Base-by-base conservation (phyloP, 2,329 filamentous ascomycete genomes). In the Grosmannia penicillata region DNA sequence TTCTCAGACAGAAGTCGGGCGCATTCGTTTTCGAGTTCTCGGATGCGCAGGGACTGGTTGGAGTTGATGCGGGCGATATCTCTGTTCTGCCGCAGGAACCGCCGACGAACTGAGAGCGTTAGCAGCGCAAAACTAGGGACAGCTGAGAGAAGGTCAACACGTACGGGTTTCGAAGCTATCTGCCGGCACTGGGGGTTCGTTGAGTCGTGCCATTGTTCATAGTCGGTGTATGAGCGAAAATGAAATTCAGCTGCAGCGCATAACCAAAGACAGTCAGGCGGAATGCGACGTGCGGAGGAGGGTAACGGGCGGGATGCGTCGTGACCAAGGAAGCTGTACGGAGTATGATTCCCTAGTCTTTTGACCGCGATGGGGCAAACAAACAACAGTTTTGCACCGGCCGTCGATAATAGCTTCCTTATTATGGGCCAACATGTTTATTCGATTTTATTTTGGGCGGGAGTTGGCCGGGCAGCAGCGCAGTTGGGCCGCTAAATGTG, bases 11-110 rank as follows among this genome's bases (percentile, higher is more conserved):
- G 65, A 46, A 87, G 69, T 35, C 76, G 74, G 29, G 79, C 75
- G 45, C 74, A 77, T 56, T 93, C 82, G 52, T 77, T 74, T 52
- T 89, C 82, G 42, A 91, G 68, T 45, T 68, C 73, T 43, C 82
- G 76, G 49, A 91, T 87, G 47, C 79, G 78, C 24, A 84, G 66
- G 24, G 80, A 82, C 55, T 87, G 81, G 36, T 72, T 69, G 19
- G 82, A 84, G 59, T 93, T 91, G 50, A 70, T 74, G 54, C 78
- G 76, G 45, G 82, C 82, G 46, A 91, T 79, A 51, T 91, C 83
- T 58, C 82, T 73, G 55, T 93, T 93, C 55, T 91, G 84, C 39
- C 83, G 73, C 50, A 87, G 65, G 53, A 87, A 84, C 54, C 80
- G 78, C 51, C 79, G 73, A 55, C 83, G 82, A 43, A 89, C 82